Conservation (phyloP, 371 early-diverging fungal species). For the Mucor piriformis region DNA sequence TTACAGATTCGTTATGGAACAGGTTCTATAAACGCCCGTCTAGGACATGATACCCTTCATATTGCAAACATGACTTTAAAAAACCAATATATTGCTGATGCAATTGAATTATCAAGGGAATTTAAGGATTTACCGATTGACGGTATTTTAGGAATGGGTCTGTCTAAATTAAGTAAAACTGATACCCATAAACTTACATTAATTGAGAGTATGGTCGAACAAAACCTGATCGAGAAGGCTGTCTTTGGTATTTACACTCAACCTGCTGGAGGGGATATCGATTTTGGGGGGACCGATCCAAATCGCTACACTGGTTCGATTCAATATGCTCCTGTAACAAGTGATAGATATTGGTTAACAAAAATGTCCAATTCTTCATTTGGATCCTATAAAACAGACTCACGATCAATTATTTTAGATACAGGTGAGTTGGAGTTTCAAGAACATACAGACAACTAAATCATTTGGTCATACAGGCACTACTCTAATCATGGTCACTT, state of each 20-base stretch:
- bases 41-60: conserved; percentile 54
- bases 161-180: conserved; percentile 54
- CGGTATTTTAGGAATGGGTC: conserved; percentile 72
- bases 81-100: conserved; percentile 57
- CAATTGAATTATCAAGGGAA: conserved; percentile 54
- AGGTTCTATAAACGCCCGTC: conserved; percentile 54
- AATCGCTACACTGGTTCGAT: conserved; percentile 52
- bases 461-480: conserved; percentile 47
- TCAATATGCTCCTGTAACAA: conserved; percentile 65
- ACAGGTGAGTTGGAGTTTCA: conserved; percentile 50
- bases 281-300: conserved; percentile 67
- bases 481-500: conserved; percentile 68
- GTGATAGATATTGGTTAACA: conserved; percentile 79
- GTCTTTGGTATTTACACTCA: conserved; percentile 70
- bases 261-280: conserved; percentile 58
- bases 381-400: conserved; percentile 30
- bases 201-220: conserved; percentile 69
- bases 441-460: no score
- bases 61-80: conserved; percentile 41
- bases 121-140: conserved; percentile 66
- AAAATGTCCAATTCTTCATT: conserved; percentile 56
- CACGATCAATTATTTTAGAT: conserved; percentile 54
- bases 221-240: conserved; percentile 58
- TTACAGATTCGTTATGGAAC: conserved; percentile 69
- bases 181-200: conserved; percentile 52